Conservation (phyloP, 2,329 filamentous ascomycete genomes). For the Verticillium isaacii region DNA sequence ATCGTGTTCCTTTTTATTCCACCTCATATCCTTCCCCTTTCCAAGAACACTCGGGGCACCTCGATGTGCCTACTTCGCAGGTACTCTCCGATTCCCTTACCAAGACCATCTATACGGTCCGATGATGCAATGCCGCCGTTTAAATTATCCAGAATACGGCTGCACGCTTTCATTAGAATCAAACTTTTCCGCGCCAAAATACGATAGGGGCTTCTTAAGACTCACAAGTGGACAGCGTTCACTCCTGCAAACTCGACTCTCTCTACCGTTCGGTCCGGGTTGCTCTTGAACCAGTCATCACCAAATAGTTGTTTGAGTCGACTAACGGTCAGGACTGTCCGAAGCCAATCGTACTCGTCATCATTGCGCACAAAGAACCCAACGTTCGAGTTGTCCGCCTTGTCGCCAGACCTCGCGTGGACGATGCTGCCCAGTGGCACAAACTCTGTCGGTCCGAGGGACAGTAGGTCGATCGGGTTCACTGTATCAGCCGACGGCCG, state of each 20-base stretch:
- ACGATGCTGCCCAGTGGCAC: conserved; percentile 25
- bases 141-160: conserved; percentile 9
- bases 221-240: conserved; percentile 11
- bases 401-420: conserved; percentile 32
- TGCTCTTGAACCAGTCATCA: conserved; percentile 14
- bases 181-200: too few species aligned
- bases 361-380: conserved; percentile 32
- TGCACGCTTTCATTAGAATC: not conserved
- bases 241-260: conserved; percentile 8
- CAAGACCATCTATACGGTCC: conserved; percentile 22
- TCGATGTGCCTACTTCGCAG: conserved; percentile 28
- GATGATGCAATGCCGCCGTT: conserved; percentile 12
- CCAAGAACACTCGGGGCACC: conserved; percentile 25
- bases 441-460: conserved; percentile 2
- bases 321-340: conserved; percentile 25
- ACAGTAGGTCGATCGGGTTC: conserved; percentile 1
- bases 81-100: conserved; percentile 31
- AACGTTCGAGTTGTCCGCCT: conserved; percentile 30
- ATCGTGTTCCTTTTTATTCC: too few species aligned
- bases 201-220: not conserved
- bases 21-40: conserved; percentile 19
- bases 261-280: conserved; percentile 4
- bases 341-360: conserved; percentile 35
- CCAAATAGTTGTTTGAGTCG: conserved; percentile 16
- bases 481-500: conserved; percentile 7